These are phyloP conservation scores for Kwoniella sp. DNA, from an alignment of 768 basidiomycete species.

Conservation along the genomic window DNA sequence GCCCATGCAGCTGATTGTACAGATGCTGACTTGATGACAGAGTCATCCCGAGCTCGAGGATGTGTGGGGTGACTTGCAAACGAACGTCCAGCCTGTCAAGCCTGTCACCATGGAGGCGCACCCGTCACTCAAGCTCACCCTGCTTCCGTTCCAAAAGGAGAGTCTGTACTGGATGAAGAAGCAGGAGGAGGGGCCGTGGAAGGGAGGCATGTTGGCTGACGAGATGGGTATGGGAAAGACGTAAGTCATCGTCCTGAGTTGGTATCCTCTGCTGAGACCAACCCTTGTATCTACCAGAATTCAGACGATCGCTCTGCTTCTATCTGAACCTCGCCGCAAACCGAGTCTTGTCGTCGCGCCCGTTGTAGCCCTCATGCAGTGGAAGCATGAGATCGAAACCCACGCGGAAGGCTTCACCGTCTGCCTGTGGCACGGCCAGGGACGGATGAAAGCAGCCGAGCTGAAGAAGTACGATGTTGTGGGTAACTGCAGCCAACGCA, in stretches of 20 bases:
- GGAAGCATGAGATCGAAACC: constrained; percentile 85
- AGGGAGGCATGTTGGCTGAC: constrained; percentile 80
- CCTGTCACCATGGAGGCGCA: constrained; percentile 77
- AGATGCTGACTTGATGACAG: constrained; percentile 34
- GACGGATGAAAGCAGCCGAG: constrained; percentile 65
- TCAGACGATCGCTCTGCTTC: constrained; percentile 85
- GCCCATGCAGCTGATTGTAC: background rate
- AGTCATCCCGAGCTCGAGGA: constrained; percentile 75
- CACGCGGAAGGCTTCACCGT: constrained; percentile 79
- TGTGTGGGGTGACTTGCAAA: constrained; percentile 83
- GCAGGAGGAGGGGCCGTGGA: constrained; percentile 82
- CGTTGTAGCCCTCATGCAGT: constrained; percentile 65
- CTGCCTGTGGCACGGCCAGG: constrained; percentile 84
- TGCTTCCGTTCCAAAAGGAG: constrained; percentile 93
- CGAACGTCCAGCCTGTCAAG: constrained; percentile 58
- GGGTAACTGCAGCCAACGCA: no score
- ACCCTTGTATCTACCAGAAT: constrained; percentile 60
- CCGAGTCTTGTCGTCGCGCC: constrained; percentile 87
- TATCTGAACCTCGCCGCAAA: constrained; percentile 64
- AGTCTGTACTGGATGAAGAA: constrained; percentile 92
- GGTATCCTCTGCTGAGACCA: constrained; percentile 58
- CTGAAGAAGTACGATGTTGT: constrained; percentile 86
- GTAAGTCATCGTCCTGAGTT: constrained; percentile 57
- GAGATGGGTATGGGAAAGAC: constrained; percentile 61
- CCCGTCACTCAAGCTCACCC: constrained; percentile 69